phyloP scores from a whole-genome alignment of 495 filamentous ascomycete genomes.

The Oidiodendron maius region DNA sequence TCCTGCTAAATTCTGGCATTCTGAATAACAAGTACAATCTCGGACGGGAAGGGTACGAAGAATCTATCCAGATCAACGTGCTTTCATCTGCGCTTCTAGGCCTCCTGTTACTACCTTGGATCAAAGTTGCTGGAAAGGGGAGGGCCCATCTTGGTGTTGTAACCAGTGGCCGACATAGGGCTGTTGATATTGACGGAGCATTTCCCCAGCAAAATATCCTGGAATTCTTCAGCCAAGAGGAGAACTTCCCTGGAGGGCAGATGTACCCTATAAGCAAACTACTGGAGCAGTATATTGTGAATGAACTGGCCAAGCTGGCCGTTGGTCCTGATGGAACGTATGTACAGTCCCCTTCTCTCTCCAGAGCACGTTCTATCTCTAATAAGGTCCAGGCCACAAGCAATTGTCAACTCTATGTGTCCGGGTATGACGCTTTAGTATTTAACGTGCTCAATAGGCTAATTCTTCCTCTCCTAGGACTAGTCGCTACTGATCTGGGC shows the following conservation, averaged over 20 bases:
- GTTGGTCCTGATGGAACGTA: slow-evolving; percentile 22
- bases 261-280: slow-evolving; percentile 33
- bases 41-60: slow-evolving; percentile 16
- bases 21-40: slow-evolving; percentile 6
- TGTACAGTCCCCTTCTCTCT: not conserved
- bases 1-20: slow-evolving; percentile 24
- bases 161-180: slow-evolving; percentile 20
- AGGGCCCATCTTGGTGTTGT: slow-evolving; percentile 22
- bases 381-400: slow-evolving; percentile 24
- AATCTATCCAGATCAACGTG: slow-evolving; percentile 22
- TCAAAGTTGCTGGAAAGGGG: slow-evolving; percentile 19
- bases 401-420: slow-evolving; percentile 35
- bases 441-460: not conserved
- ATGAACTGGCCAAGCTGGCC: slow-evolving; percentile 28
- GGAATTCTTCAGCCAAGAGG: slow-evolving; percentile 22
- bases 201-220: slow-evolving; percentile 23
- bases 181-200: slow-evolving; percentile 11
- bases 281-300: slow-evolving; percentile 29
- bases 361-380: not conserved
- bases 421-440: slow-evolving; percentile 25
- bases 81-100: slow-evolving; percentile 18
- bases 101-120: slow-evolving; percentile 21
- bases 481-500: slow-evolving; percentile 33
- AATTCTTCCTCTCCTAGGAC: slow-evolving; percentile 8
- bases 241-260: slow-evolving; percentile 21